Percentiles rank a stretch among this genome's conserved stretches.
These are phyloP conservation scores for Fusarium zealandicum DNA, from an alignment of 2,329 filamentous ascomycete genomes.

Conservation along the genomic window DNA sequence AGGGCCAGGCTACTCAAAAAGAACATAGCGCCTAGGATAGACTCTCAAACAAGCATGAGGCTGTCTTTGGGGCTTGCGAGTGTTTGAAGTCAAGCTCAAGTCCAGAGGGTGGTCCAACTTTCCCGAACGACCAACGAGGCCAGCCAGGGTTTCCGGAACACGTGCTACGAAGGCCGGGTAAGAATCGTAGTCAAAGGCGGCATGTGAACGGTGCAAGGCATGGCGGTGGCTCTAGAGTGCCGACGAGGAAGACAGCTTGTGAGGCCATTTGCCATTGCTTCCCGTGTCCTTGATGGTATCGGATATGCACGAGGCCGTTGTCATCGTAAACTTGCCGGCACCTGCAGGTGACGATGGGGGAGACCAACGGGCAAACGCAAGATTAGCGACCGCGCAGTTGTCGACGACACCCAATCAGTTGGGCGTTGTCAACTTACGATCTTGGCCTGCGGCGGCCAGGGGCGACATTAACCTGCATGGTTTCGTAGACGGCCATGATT, in stretches of 20 bases:
- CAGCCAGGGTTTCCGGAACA: not conserved
- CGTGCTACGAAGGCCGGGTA: not conserved
- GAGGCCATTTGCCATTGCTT: not conserved
- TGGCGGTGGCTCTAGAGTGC: not conserved
- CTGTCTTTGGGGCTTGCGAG: no score
- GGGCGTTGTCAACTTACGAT: constrained; percentile 36
- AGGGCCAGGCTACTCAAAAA: not conserved
- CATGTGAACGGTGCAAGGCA: not conserved
- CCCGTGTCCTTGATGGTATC: constrained; percentile 3
- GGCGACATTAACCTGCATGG: constrained; percentile 30
- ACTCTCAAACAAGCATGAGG: no score
- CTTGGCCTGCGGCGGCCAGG: constrained; percentile 28
- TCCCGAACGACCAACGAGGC: not conserved
- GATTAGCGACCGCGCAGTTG: constrained; percentile 39
- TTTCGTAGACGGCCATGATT: constrained; percentile 30
- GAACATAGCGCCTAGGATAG: no score
- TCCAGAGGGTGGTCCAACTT: not conserved
- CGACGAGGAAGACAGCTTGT: not conserved
- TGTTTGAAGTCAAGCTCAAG: no score
- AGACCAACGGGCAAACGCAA: constrained; percentile 29
- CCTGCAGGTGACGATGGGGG: constrained; percentile 36
- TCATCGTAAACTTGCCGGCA: constrained; percentile 24
- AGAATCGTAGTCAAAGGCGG: not conserved
- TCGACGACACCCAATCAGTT: constrained; percentile 37
- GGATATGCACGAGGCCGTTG: constrained; percentile 28